Evolutionary conservation across 371 early-diverging fungal genomes (phyloP).

Genomic region (Mortierella sp.): DNA sequence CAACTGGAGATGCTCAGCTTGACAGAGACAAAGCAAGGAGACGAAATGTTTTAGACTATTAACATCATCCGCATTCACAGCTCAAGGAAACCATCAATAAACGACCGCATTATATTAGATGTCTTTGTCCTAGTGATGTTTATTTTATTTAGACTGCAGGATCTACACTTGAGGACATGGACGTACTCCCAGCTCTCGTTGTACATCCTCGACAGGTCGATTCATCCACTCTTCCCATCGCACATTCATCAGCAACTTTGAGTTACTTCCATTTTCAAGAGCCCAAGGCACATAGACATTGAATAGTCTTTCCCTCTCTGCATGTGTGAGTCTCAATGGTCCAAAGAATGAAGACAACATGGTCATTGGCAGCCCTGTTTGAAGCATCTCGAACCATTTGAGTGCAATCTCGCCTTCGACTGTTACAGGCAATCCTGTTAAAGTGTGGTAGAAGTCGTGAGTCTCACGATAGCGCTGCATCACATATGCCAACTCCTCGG

Average conservation of each 20-base stretch:
- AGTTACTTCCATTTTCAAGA: constrained; percentile 80
- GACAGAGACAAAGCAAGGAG: constrained; percentile 86
- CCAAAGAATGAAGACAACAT: constrained; percentile 85
- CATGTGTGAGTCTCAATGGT: constrained; percentile 73
- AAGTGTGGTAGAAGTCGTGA: constrained; percentile 95
- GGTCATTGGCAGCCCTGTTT: constrained; percentile 93
- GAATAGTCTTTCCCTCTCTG: constrained; percentile 76
- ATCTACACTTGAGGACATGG: constrained; percentile 55
- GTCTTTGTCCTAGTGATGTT: background rate
- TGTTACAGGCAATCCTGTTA: constrained; percentile 87
- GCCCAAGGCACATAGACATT: constrained; percentile 92
- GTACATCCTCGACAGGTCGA: constrained; percentile 76
- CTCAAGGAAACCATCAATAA: background rate
- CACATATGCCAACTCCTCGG: constrained; percentile 93
- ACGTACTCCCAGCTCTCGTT: constrained; percentile 73
- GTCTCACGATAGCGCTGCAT: constrained; percentile 93
- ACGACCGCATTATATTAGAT: background rate
- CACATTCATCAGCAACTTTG: constrained; percentile 86
- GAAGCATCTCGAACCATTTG: constrained; percentile 95
- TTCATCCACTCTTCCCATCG: constrained; percentile 89
- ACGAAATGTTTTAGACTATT: constrained; percentile 71
- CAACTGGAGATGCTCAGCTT: constrained; percentile 89
- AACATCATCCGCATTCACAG: background rate
- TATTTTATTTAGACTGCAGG: background rate
- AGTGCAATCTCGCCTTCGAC: constrained; percentile 94